phyloP scores from a whole-genome alignment of 1,284 basidiomycete genomes.

The Ustilago tritici region DNA sequence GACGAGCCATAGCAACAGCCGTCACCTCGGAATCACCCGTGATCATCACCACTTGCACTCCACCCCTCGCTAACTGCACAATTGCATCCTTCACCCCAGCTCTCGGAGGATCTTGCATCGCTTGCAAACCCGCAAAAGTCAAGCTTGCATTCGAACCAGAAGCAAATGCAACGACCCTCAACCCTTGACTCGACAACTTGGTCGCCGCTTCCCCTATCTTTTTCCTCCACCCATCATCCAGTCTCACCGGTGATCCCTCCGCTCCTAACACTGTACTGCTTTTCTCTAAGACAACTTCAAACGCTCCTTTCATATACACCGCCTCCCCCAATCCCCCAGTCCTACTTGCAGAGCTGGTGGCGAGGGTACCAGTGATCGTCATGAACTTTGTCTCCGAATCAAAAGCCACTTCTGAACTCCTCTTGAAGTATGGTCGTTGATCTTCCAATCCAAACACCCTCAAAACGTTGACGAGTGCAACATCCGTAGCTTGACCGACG shows the following conservation, averaged over 20 bases:
- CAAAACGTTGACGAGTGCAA: slow-evolving; percentile 88
- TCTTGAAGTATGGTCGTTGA: slow-evolving; percentile 78
- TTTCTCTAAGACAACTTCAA: slow-evolving; percentile 84
- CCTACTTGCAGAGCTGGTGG: slow-evolving; percentile 12
- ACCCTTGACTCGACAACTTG: slow-evolving; percentile 79
- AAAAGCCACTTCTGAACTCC: slow-evolving; percentile 85
- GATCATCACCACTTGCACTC: slow-evolving; percentile 97
- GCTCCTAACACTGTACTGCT: slow-evolving; percentile 89
- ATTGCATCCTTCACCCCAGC: slow-evolving; percentile 92
- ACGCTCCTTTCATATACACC: slow-evolving; percentile 91
- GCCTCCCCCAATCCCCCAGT: slow-evolving; percentile 75
- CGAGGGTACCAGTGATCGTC: slow-evolving; percentile 79
- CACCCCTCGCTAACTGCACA: slow-evolving; percentile 80
- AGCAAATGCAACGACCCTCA: slow-evolving; percentile 90
- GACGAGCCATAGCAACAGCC: slow-evolving; percentile 85
- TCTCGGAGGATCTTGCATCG: slow-evolving; percentile 94
- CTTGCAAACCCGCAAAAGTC: slow-evolving; percentile 90
- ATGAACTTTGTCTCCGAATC: slow-evolving; percentile 93
- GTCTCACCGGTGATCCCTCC: slow-evolving; percentile 81
- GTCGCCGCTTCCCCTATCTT: slow-evolving; percentile 80
- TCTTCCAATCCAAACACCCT: slow-evolving; percentile 79
- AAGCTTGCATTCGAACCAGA: slow-evolving; percentile 75
- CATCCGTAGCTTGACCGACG: slow-evolving; percentile 92
- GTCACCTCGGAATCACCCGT: slow-evolving; percentile 95
- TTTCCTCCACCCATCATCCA: slow-evolving; percentile 78